Base-by-base conservation (phyloP, 164 flowering plant genomes). In the Magnolia officinalis region DNA sequence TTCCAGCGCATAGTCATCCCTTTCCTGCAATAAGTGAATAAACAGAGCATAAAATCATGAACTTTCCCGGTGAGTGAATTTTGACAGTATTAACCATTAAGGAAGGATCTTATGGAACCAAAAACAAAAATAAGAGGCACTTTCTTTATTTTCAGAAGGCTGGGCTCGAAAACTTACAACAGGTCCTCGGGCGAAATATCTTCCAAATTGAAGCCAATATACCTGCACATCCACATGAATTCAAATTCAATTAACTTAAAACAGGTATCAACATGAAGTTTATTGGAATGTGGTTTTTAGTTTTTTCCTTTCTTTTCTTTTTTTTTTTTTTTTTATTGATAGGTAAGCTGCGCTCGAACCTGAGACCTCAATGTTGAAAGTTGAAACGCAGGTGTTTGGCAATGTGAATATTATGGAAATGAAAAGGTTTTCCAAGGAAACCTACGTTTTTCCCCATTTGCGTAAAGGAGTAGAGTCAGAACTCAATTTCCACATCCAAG, bases 131-230 rank as follows among this genome's bases (percentile, higher is more conserved):
- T n/a, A n/a, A n/a, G n/a, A n/a, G n/a, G n/a, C n/a, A n/a, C n/a
- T n/a, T n/a, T n/a, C n/a, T n/a, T n/a, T n/a, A n/a, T n/a, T n/a
- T 26, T 1, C 1, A 26, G 29, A 26, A 26, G 29, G 29, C 29
- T 26, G 29, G 29, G 29, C 29, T 26, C 1, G 29, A 26, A 1
- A 82, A 78, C 97, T 90, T 89, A 93, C 98, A 78, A 95, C 79
- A 31, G 98, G 97, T 64, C 98, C 98, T 72, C 92, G 88, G 2
- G 97, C 98, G 84, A 95, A 95, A 86, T 93, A 93, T 89, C 98
- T 88, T 78, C 98, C 98, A 82, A 95, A 95, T 78, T 95, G 98
- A 79, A 95, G 98, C 98, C 98, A 95, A 78, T 95, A 95, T 5
- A 95, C 98, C 98, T 95, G 89, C 65, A 80, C 49, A 80, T 49